Evolutionary conservation across 1,284 basidiomycete genomes (phyloP).

Genomic region (Sporisorium scitamineum): DNA sequence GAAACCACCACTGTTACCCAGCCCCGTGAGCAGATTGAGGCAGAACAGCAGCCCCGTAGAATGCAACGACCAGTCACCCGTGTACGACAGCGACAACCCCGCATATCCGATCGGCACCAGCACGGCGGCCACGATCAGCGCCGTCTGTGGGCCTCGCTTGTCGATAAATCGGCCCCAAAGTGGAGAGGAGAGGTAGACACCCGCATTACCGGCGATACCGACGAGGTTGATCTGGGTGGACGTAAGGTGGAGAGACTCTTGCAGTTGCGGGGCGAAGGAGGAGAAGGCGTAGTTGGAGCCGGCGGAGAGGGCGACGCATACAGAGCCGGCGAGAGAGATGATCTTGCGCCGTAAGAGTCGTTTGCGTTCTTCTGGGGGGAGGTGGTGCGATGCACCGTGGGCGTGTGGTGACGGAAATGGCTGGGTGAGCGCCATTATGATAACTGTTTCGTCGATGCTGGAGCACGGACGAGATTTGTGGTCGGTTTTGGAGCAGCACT

Average conservation of each 20-base stretch:
- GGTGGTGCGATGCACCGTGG: not conserved
- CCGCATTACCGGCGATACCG: conserved; percentile 69
- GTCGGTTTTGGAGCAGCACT: not conserved
- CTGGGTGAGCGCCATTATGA: conserved; percentile 6
- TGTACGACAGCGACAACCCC: conserved; percentile 48
- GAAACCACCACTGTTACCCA: conserved; percentile 65
- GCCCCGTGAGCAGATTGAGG: conserved; percentile 59
- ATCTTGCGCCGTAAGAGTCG: conserved; percentile 35
- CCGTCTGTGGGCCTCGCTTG: conserved; percentile 57
- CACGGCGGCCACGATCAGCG: conserved; percentile 50
- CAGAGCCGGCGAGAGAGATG: conserved; percentile 62
- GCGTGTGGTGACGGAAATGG: not conserved
- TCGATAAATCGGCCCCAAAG: conserved; percentile 66
- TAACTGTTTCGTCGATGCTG: not conserved
- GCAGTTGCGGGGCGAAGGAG: conserved; percentile 69
- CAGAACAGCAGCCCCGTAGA: conserved; percentile 50
- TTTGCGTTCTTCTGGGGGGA: conserved; percentile 10
- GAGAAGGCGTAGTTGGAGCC: conserved; percentile 69
- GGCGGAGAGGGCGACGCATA: conserved; percentile 65
- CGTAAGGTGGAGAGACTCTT: conserved; percentile 64
- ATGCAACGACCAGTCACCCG: conserved; percentile 37
- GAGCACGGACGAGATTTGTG: no score
- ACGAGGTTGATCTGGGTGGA: conserved; percentile 69
- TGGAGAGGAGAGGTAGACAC: conserved; percentile 67
- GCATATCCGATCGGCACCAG: conserved; percentile 60